Percentiles rank a stretch among this genome's conserved stretches.
Evolutionary conservation across 257 asterid species (phyloP).

Genomic region (Penstemon newberryi): DNA sequence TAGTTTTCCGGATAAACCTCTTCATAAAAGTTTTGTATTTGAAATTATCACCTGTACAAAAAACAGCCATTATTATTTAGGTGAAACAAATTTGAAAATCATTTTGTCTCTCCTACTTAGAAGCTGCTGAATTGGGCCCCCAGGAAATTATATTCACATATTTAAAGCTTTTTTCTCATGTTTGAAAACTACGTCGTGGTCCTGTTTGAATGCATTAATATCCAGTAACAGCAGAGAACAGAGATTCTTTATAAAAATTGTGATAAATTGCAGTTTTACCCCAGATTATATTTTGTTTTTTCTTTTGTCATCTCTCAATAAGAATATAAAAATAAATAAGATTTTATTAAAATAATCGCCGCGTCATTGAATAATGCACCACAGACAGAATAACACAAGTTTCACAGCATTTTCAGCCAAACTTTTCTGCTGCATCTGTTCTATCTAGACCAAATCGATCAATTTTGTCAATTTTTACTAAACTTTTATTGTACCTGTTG

Average conservation of each 20-base stretch:
- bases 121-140: constrained; percentile 24
- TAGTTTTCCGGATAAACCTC: not conserved
- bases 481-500: not conserved
- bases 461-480: not conserved
- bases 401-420: constrained; percentile 13
- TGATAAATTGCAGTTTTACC: not conserved
- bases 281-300: not conserved
- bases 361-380: constrained; percentile 22
- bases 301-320: not conserved
- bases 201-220: constrained; percentile 16
- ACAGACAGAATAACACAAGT: constrained; percentile 21
- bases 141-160: constrained; percentile 13
- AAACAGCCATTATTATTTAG: not conserved
- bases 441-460: not conserved
- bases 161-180: constrained; percentile 4
- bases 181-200: constrained; percentile 22
- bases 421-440: constrained; percentile 1
- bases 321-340: too few species aligned
- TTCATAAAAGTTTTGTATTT: too few species aligned
- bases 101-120: constrained; percentile 27
- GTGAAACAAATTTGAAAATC: constrained; percentile 36
- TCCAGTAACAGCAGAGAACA: constrained; percentile 17
- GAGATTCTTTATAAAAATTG: not conserved
- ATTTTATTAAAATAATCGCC: constrained; percentile 13
- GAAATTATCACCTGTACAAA: too few species aligned